Evolutionary conservation across 805 yeast genomes (phyloP).

Genomic region (Kregervanrija pseudodelftensis): DNA sequence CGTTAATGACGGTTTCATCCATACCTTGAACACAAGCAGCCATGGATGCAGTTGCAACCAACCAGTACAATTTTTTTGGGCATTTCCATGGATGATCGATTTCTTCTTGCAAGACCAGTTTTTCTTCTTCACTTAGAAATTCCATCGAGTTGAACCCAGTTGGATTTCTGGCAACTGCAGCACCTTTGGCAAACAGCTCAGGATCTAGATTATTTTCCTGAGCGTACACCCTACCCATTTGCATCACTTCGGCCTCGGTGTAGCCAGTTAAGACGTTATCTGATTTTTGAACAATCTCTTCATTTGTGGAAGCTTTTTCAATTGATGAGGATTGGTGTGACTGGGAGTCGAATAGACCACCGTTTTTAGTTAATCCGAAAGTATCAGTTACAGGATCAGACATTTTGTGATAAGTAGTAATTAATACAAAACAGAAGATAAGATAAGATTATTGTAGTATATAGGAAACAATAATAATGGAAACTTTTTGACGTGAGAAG

Average conservation of each 20-base stretch:
- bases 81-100: slow-evolving; percentile 38
- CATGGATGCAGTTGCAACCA: slow-evolving; percentile 62
- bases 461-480: no score
- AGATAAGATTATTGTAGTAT: no score
- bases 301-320: no score
- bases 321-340: no score
- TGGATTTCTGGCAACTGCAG: slow-evolving; percentile 61
- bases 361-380: no score
- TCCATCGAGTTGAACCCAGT: slow-evolving; percentile 50
- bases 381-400: no score
- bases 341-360: no score
- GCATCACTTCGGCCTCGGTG: slow-evolving; percentile 55
- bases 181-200: slow-evolving; percentile 56
- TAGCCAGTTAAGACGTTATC: slow-evolving; percentile 50
- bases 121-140: slow-evolving; percentile 49
- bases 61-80: slow-evolving; percentile 41
- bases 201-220: slow-evolving; percentile 45
- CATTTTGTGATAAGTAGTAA: no score
- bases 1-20: slow-evolving; percentile 72
- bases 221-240: slow-evolving; percentile 66
- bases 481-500: no score
- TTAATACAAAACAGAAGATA: no score
- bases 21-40: slow-evolving; percentile 78
- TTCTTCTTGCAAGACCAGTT: slow-evolving; percentile 41
- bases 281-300: no score